Evolutionary conservation across 2,329 filamentous ascomycete genomes (phyloP).

Genomic region (Fusarium sp.): DNA sequence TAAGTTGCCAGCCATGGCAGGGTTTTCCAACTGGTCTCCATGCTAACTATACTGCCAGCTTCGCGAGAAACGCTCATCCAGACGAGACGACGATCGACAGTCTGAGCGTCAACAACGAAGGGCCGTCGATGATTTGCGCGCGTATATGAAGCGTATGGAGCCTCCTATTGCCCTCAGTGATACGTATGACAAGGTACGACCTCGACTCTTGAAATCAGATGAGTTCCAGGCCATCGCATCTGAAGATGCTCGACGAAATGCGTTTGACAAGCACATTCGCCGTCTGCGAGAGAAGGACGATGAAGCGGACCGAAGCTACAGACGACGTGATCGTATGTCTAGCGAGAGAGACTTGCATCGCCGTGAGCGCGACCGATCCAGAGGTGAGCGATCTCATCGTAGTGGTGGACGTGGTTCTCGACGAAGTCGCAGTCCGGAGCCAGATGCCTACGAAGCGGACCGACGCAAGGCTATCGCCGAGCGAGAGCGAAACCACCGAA

Average conservation of each 20-base stretch:
- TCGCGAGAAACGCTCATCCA: constrained; percentile 83
- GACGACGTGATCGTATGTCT: constrained; percentile 68
- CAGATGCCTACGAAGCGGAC: constrained; percentile 94
- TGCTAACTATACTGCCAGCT: constrained; percentile 61
- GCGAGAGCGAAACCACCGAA: constrained; percentile 92
- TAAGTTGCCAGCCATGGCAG: constrained; percentile 53
- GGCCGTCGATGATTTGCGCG: constrained; percentile 85
- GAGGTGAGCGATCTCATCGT: constrained; percentile 73
- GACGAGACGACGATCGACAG: constrained; percentile 85
- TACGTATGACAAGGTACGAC: constrained; percentile 88
- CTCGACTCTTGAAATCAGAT: constrained; percentile 80
- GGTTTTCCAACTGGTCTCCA: background rate
- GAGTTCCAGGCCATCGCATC: constrained; percentile 87
- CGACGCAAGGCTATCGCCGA: constrained; percentile 93
- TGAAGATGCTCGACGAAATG: constrained; percentile 83
- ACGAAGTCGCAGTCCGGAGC: constrained; percentile 88
- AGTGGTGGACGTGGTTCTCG: constrained; percentile 67
- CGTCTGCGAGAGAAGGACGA: constrained; percentile 93
- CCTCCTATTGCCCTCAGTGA: constrained; percentile 82
- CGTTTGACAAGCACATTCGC: constrained; percentile 92
- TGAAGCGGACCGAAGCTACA: constrained; percentile 74
- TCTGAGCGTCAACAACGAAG: constrained; percentile 88
- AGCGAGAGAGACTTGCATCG: constrained; percentile 66
- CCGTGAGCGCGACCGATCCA: constrained; percentile 69
- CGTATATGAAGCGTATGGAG: constrained; percentile 88